Evolutionary conservation across 2,329 filamentous ascomycete genomes (phyloP).

Genomic region (Aspergillus flavus): DNA sequence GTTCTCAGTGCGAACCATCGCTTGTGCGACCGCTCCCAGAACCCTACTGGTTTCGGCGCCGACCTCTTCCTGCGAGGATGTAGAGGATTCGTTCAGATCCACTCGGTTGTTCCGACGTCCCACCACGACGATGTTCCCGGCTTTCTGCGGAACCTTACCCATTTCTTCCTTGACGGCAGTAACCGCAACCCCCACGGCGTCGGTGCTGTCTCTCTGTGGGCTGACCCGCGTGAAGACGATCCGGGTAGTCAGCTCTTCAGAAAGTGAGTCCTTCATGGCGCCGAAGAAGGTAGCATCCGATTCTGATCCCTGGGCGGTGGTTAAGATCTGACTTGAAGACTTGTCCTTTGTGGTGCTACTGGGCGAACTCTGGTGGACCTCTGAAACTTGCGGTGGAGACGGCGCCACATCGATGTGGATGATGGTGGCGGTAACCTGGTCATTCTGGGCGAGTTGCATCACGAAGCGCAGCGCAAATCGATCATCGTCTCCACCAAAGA

Average conservation of each 20-base stretch:
- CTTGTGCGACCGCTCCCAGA: conserved; percentile 39
- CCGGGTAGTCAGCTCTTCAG: conserved; percentile 53
- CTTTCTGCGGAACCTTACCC: conserved; percentile 63
- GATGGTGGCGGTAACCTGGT: conserved; percentile 76
- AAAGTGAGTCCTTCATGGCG: conserved; percentile 58
- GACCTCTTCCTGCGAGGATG: conserved; percentile 39
- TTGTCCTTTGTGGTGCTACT: background rate
- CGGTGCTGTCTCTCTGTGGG: conserved; percentile 47
- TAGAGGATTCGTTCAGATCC: background rate
- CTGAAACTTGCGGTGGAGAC: conserved; percentile 10
- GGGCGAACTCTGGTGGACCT: conserved; percentile 7
- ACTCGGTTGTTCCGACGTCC: conserved; percentile 51
- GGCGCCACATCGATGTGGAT: conserved; percentile 56
- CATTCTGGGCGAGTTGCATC: conserved; percentile 79
- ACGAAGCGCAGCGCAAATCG: conserved; percentile 76
- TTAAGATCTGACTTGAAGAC: conserved; percentile 6
- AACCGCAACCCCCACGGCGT: conserved; percentile 47
- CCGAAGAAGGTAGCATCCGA: conserved; percentile 60
- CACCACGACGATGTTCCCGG: conserved; percentile 71
- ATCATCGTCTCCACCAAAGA: conserved; percentile 83
- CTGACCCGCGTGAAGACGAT: conserved; percentile 56
- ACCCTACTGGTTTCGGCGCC: conserved; percentile 32
- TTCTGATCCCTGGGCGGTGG: conserved; percentile 30
- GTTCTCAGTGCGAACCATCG: conserved; percentile 56
- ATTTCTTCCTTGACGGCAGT: conserved; percentile 62